Conservation (phyloP, 371 early-diverging fungal genomes). For the Chytridium lagenaria region DNA sequence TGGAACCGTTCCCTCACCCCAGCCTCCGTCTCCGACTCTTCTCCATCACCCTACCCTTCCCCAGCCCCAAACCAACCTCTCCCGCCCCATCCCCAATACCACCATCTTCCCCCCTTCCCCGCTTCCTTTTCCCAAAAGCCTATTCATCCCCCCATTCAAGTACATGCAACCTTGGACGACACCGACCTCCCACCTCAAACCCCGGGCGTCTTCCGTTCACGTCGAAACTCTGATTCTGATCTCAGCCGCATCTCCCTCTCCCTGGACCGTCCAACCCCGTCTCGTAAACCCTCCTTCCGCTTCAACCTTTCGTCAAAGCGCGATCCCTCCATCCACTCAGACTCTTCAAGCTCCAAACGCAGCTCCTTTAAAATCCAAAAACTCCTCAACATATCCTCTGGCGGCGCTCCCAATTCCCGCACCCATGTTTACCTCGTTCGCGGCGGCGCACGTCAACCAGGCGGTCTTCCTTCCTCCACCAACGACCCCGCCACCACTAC, state of each 20-base stretch:
- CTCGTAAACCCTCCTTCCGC: not conserved
- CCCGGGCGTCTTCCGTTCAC: conserved; percentile 13
- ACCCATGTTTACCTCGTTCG: conserved; percentile 8
- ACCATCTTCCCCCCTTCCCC: not conserved
- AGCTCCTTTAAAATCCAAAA: conserved; percentile 1
- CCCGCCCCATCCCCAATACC: conserved; percentile 2
- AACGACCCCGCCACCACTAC: not conserved
- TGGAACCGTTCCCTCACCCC: conserved; percentile 9
- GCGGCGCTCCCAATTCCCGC: not conserved
- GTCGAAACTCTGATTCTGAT: conserved; percentile 8
- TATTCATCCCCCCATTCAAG: not conserved
- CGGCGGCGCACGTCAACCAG: conserved; percentile 10
- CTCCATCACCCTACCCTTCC: conserved; percentile 1
- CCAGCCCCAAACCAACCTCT: not conserved
- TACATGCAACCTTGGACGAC: not conserved
- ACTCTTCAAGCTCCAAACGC: not conserved
- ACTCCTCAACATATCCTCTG: not conserved
- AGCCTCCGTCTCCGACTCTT: conserved; percentile 4
- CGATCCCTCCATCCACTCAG: not conserved
- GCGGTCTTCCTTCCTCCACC: not conserved
- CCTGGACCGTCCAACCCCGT: not conserved
- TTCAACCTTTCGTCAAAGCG: not conserved
- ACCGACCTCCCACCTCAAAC: not conserved
- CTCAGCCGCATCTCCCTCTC: not conserved
- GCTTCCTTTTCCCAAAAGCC: not conserved